phyloP scores from a whole-genome alignment of 108 stramenopile species.

The Cylindrotheca fusiformis region DNA sequence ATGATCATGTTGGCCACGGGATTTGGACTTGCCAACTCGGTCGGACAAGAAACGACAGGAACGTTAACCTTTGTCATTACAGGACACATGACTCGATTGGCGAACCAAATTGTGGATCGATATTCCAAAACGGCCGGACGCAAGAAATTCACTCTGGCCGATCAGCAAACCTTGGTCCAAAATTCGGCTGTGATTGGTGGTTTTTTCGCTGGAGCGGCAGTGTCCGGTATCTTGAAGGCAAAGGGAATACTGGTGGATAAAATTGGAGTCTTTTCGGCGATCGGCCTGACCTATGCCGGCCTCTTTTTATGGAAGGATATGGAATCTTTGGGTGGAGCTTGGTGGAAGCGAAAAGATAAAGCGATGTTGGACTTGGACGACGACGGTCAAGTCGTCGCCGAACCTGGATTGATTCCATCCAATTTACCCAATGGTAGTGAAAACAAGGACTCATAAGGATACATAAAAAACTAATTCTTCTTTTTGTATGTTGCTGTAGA shows the following conservation, averaged over 20 bases:
- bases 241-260: not conserved
- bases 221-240: slow-evolving; percentile 23
- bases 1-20: slow-evolving; percentile 37
- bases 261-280: slow-evolving; percentile 38
- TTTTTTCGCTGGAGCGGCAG: slow-evolving; percentile 39
- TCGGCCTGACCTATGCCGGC: slow-evolving; percentile 41
- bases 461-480: too few species aligned
- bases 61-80: slow-evolving; percentile 62
- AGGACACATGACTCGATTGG: slow-evolving; percentile 43
- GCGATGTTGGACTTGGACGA: not conserved
- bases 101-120: slow-evolving; percentile 25
- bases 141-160: slow-evolving; percentile 14
- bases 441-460: too few species aligned
- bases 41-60: slow-evolving; percentile 53
- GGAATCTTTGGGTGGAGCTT: not conserved
- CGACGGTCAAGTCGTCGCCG: too few species aligned
- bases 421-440: too few species aligned
- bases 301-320: slow-evolving; percentile 54
- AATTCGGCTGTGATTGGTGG: slow-evolving; percentile 40
- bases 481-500: too few species aligned
- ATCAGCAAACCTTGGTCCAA: slow-evolving; percentile 15
- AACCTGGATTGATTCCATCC: too few species aligned
- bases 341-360: not conserved
- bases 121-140: slow-evolving; percentile 12
- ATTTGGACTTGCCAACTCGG: slow-evolving; percentile 54